Evolutionary conservation across 257 asterid species (phyloP).

Genomic region (Nicotiana benthamiana): DNA sequence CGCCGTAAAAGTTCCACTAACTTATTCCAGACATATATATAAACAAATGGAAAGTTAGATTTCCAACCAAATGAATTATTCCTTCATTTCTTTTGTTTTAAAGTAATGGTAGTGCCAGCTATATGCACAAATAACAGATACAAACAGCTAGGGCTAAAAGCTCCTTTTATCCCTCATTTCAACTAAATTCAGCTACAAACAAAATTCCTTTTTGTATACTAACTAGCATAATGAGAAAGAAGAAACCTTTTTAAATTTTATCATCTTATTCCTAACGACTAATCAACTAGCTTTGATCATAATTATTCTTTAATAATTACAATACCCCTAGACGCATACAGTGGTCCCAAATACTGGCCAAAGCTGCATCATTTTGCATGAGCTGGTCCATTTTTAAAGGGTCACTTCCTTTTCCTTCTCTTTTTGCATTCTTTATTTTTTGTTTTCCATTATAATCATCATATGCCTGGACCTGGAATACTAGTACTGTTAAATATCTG

Average conservation of each 20-base stretch:
- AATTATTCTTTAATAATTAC: slow-evolving; percentile 49
- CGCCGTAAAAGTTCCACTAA: slow-evolving; percentile 53
- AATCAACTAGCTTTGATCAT: slow-evolving; percentile 24
- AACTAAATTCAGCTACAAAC: slow-evolving; percentile 36
- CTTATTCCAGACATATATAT: slow-evolving; percentile 50
- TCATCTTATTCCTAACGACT: neutral
- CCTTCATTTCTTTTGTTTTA: slow-evolving; percentile 31
- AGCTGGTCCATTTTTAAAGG: slow-evolving; percentile 25
- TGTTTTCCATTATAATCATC: slow-evolving; percentile 6
- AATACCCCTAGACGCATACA: slow-evolving; percentile 20
- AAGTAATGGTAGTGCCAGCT: slow-evolving; percentile 40
- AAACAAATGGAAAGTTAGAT: slow-evolving; percentile 57
- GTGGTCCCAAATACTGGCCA: slow-evolving; percentile 40
- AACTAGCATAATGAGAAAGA: neutral
- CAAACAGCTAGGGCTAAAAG: slow-evolving; percentile 31
- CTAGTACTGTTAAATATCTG: neutral
- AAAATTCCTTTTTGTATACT: slow-evolving; percentile 21
- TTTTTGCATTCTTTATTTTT: slow-evolving; percentile 4
- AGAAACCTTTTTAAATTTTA: neutral
- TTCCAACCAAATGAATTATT: slow-evolving; percentile 53
- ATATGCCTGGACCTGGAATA: slow-evolving; percentile 13
- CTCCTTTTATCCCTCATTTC: slow-evolving; percentile 31
- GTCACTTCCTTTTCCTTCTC: slow-evolving; percentile 11
- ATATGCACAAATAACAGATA: slow-evolving; percentile 20
- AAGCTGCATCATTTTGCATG: slow-evolving; percentile 42